Base-by-base conservation (phyloP, 768 basidiomycete genomes). In the Xerocomellus intermedius region DNA sequence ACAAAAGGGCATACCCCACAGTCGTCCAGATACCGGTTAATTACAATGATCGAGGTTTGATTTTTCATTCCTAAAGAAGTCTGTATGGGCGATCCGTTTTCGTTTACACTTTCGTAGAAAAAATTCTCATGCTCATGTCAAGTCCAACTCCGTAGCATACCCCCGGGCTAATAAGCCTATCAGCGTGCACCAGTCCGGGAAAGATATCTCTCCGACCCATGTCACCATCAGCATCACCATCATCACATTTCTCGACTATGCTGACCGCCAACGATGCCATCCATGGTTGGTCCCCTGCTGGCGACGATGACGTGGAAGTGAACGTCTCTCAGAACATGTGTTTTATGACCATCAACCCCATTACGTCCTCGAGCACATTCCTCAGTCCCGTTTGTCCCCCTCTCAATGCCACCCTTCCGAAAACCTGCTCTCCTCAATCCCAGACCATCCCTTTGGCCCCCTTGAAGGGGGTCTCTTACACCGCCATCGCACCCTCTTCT, bases 401-500 rank as follows among this genome's bases (percentile, higher is more conserved):
- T 36, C 58, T 68, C 30, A 39, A 57, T n/a, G 8, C 48, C 2
- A n/a, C 19, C 5, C 17, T 16, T 21, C 48, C 35, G 2, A 50
- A 51, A 8, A 12, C 14, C 2, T n/a, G 22, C 16, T 7, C 42
- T 17, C 48, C 35, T 13, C 48, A 13, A 14, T 32, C 52, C 22
- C 39, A 52, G 9, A 36, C 43, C 13, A 17, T 36, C 8, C 30
- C 52, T 8, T 26, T 41, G 4, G 5, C 45, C 19, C 45, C 51
- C 10, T 50, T 35, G 16, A 36, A 43, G 13, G 49, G 21, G 19
- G 8, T 28, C 24, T 26, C 52, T 6, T 58, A 37, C 12, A 22
- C 58, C 6, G n/a, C 59, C 28, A 54, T 65, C 19, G 65, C 71
- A 33, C 63, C 74, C 47, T 75, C 76, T n/a, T 74, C 74, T n/a